These are phyloP conservation scores for Lumnitzera racemosa DNA, from an alignment of 345 rosid species.

Conservation along the genomic window DNA sequence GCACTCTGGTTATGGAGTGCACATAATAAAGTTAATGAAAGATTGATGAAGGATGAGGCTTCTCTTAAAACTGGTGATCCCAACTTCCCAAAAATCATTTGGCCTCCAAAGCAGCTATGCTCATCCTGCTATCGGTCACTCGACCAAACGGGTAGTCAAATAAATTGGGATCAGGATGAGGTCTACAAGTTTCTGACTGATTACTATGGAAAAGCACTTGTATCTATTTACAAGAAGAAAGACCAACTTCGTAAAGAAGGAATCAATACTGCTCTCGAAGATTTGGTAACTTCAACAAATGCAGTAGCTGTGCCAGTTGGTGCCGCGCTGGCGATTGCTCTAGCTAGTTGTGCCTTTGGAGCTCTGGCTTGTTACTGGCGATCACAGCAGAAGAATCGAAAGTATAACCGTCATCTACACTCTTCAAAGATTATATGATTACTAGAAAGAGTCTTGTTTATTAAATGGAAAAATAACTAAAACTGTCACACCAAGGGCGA, in stretches of 20 bases:
- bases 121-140: constrained; percentile 54
- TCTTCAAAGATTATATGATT: constrained; percentile 77
- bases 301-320: constrained; percentile 89
- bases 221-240: constrained; percentile 57
- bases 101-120: constrained; percentile 95
- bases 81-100: constrained; percentile 75
- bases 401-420: constrained; percentile 82
- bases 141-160: constrained; percentile 11
- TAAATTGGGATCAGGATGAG: constrained; percentile 66
- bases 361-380: constrained; percentile 99
- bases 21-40: constrained; percentile 80
- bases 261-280: constrained; percentile 36
- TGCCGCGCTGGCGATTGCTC: constrained; percentile 93
- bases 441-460: constrained; percentile 31
- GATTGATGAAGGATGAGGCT: constrained; percentile 73
- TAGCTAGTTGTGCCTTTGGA: constrained; percentile 96
- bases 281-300: constrained; percentile 48
- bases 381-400: constrained; percentile 86
- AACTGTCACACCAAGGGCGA: background rate
- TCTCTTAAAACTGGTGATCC: constrained; percentile 79
- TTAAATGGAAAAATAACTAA: constrained; percentile 13
- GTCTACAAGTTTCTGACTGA: constrained; percentile 63
- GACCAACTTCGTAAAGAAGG: constrained; percentile 25
- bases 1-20: constrained; percentile 91
- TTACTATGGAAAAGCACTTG: constrained; percentile 64